Evolutionary conservation across 495 filamentous ascomycete species (phyloP), one percentile per base, ranked within the genome.

Genomic region (Letharia columbiana): DNA sequence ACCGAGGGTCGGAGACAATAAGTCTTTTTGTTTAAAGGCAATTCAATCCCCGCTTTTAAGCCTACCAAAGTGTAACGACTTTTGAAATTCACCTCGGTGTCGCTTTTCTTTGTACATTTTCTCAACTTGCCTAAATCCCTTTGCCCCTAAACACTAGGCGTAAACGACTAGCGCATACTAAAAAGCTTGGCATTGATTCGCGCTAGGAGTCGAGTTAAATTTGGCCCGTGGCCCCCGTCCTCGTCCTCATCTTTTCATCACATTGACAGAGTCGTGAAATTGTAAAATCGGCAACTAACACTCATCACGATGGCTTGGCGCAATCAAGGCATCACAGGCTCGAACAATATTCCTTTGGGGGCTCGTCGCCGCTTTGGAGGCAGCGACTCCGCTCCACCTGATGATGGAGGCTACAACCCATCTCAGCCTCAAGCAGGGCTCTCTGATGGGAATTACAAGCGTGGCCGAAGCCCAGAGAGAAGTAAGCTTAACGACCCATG

Each of bases 311-410:
- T 96, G 92, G 82, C 91, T 69, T 96, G 92, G 92, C 87, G 92
- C 75, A 90, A 86, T 72, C 91, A 96, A 81, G 95, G 95, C 63
- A 94, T 96, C 73, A 99, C 95, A 17, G 95, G 95, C 59, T 97
- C 95, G 56, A 99, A 99, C 79, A 98, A 97, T 71, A 94, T 98
- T 73, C 95, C 95, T 68, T 79, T 99, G 66, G 95, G 95, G 41
- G 89, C 83, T 68, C 82, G 87, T 66, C 91, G 95, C 71, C 89
- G 92, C 67, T 95, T 97, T 70, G 87, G 84, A 62, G 89, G 83
- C 63, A 87, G 89, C 61, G 86, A 84, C 47, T 69, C 73, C 17
- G 66, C 63, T 67, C 74, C 74, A 61, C 68, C 72, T 57, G 79
- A 83, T 44, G 86, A 88, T 71, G 83, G 81, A 68, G 82, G 82